These are phyloP conservation scores for Cryptococcus maquisensis DNA, from an alignment of 1,284 basidiomycete genomes.

Conservation along the genomic window DNA sequence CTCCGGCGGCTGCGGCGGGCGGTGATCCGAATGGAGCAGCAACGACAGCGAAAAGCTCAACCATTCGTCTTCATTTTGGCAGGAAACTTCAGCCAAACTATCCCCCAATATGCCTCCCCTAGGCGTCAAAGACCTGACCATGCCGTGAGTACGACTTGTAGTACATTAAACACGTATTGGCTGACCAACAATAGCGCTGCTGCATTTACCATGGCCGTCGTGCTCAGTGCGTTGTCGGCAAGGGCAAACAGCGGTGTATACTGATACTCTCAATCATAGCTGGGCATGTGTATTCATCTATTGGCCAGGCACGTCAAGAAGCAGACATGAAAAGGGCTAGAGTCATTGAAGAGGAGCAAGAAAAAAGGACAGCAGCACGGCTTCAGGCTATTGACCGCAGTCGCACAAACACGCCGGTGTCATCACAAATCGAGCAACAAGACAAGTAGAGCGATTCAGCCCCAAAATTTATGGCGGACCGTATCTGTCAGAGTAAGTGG, in stretches of 20 bases:
- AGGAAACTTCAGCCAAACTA: too few species aligned
- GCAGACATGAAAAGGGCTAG: conserved; percentile 23
- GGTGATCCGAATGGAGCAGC: too few species aligned
- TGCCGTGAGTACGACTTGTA: conserved; percentile 24
- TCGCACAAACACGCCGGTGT: background rate
- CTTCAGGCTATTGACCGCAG: background rate
- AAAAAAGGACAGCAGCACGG: background rate
- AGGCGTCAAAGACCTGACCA: conserved; percentile 23
- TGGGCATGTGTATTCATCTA: conserved; percentile 30
- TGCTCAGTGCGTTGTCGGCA: conserved; percentile 16
- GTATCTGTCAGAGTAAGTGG: too few species aligned
- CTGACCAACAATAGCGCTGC: conserved; percentile 15
- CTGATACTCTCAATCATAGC: background rate
- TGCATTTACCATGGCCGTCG: conserved; percentile 35
- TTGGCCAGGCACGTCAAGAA: conserved; percentile 23
- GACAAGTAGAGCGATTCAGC: too few species aligned
- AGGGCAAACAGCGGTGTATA: background rate
- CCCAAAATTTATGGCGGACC: too few species aligned
- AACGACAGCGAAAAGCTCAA: background rate
- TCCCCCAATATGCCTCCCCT: conserved; percentile 24
- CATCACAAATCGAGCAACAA: too few species aligned
- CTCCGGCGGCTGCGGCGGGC: too few species aligned
- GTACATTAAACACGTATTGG: background rate
- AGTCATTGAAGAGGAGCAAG: conserved; percentile 10
- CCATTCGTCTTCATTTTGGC: too few species aligned